Evolutionary conservation across 2,329 filamentous ascomycete species (phyloP), one percentile per base, ranked within the genome.

Genomic region (Exophiala alcalophila): DNA sequence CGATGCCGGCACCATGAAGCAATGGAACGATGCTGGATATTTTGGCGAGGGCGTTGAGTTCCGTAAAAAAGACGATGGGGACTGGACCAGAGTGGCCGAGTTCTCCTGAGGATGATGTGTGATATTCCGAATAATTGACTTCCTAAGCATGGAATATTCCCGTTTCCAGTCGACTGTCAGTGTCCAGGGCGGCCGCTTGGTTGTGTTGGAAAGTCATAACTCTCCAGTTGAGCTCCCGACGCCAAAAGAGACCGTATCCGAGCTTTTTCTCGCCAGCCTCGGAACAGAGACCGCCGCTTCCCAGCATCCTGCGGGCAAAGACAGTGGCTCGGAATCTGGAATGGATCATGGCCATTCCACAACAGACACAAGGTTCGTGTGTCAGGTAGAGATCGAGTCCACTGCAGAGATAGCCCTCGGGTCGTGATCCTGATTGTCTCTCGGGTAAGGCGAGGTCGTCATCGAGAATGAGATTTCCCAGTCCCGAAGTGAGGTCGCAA

Each of bases 281-380:
- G 15, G 88, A 83, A 57, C 83, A 84, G 68, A 96, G 73, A 29
- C 87, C 90, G 35, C 91, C 91, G 9, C 86, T 94, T 51, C 79
- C 69, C 32, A 78, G 76, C 84, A 94, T 92, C 41, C 86, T 78
- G 50, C 81, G 75, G 51, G 79, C 80, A 65, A 95, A 94, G 26
- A 94, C 76, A 37, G 90, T 85, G 39, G 84, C 82, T 30, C 86
- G 83, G 74, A 98, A 95, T 36, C 92, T 80, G 6, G 91, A 96
- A 62, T 97, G 90, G 15, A 97, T 74, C 56, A 97, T 84, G 1
- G 87, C 92, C 92, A 97, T 97, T 24, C 86, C 88, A 67, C 92
- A 98, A 78, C 94, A 94, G 47, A 94, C 78, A 62, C 92, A 98
- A 4, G 92, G 92, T 67, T 98, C 92, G 60, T 97, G 90, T 2